Evolutionary conservation across 169 alveolate genomes (phyloP), one percentile per base, ranked within the genome.

Genomic region (Plasmodium ovale): DNA sequence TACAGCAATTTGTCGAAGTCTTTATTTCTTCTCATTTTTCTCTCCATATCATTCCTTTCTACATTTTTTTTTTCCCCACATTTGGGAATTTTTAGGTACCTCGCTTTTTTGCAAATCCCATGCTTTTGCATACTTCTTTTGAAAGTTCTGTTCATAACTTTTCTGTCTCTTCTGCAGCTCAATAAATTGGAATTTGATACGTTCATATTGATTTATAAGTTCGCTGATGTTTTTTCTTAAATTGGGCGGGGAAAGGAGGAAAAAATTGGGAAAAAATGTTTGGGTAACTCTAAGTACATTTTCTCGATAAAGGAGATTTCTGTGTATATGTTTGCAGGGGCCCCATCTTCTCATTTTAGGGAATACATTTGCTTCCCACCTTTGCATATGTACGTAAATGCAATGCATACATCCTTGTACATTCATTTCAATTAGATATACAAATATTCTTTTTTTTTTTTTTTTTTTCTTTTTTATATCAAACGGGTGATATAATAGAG

Each of bases 21-120:
- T 51, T 3, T 10, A 10, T 51, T 51, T 51, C 27, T 51, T 4
- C 21, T 51, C n/a, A n/a, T 51, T 51, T 14, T 59, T 25, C 21
- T 59, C 29, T 59, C 21, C 29, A 25, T 49, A 47, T 49, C 39
- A 47, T 10, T 25, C 49, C 7, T 49, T 27, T 16, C 19, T 35
- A 3, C 6, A 47, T 2, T 23, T 47, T 9, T 70, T 3, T 25
- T 65, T 16, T 25, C 35, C 16, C 3, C 12, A 37, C 59, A 49
- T 70, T 44, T 14, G 19, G 16, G 49, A 14, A 9, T 33, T 12
- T 16, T 51, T 14, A 4, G 21, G 25, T 74, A 74, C 88, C 58
- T 74, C 88, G 19, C 37, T 74, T 67, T 60, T 74, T 74, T 74
- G 88, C 33, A 74, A 60, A 29, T 59, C 73, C 88, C 88, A 74